Percentiles rank a stretch among this genome's conserved stretches.
Conservation (phyloP, 2,329 filamentous ascomycete species). For the Setomelanomma holmii region DNA sequence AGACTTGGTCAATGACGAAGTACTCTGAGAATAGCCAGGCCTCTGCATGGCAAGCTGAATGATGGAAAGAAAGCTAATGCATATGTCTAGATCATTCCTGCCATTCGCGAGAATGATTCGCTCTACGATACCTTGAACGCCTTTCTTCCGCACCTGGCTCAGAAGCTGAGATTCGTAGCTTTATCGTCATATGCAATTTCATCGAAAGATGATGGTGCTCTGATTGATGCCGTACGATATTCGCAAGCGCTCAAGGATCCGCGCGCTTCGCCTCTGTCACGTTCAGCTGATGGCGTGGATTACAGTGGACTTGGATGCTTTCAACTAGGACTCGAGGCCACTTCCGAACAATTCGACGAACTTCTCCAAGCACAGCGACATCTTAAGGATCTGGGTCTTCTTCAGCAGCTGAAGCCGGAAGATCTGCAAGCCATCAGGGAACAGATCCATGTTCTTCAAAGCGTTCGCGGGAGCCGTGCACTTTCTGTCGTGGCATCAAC, state of each 20-base stretch:
- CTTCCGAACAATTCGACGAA: constrained; percentile 52
- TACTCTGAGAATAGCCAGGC: too few species aligned
- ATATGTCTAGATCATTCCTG: neutral
- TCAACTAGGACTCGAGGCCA: constrained; percentile 54
- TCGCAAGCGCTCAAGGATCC: constrained; percentile 3
- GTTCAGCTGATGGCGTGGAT: constrained; percentile 46
- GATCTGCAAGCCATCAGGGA: constrained; percentile 3
- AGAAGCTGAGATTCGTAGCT: neutral
- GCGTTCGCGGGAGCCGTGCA: neutral
- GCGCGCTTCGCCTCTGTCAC: constrained; percentile 41
- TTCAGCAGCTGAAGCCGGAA: constrained; percentile 19
- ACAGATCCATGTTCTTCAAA: neutral
- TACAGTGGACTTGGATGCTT: constrained; percentile 56
- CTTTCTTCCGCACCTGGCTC: neutral
- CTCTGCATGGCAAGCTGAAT: too few species aligned
- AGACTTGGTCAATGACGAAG: too few species aligned
- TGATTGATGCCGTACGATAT: neutral
- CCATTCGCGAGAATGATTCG: neutral
- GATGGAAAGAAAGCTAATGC: too few species aligned
- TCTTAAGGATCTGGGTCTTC: constrained; percentile 50
- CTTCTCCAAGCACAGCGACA: constrained; percentile 55
- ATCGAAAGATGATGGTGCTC: too few species aligned
- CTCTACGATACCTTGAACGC: neutral
- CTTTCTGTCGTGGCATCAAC: neutral
- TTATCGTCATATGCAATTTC: neutral